Evolutionary conservation across 2,329 filamentous ascomycete genomes (phyloP), one percentile per base, ranked within the genome.

Genomic region (Ophiostoma himal-ulmi): DNA sequence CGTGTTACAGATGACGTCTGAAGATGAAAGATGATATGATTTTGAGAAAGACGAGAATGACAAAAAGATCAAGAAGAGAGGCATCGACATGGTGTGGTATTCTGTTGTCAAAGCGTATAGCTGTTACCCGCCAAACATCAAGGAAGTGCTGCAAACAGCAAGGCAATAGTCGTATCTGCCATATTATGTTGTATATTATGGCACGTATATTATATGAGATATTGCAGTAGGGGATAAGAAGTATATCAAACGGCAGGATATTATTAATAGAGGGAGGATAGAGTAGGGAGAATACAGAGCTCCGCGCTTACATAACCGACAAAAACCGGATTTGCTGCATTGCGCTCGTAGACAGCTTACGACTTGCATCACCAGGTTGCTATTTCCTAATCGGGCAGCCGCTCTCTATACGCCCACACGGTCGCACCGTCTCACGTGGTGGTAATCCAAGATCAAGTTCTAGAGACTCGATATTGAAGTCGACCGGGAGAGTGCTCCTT

Each of bases 401-500:
- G 11, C 52, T 17, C 52, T 57, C 8, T 13, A 11, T 20, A 6
- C 14, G 44, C 44, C 44, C 20, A n/a, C 44, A 26, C 22, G 11
- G 52, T 57, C 52, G 52, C 52, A 54, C 48, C 48, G 48, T 54
- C 48, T 26, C 48, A 57, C 52, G 52, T 57, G 52, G 52, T 22
- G 20, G 48, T 54, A 54, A 57, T 10, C 52, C n/a, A 57, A 57
- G 52, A 57, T 26, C 52, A 57, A 22, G 22, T 30, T 26, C 39
- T 44, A 44, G 10, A 8, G 10, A 17, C 39, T 44, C 14, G 11
- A 44, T 44, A 8, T 8, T n/a, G n/a, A 2, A 44, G 11, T 14
- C 7, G 13, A 22, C n/a, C 22, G n/a, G n/a, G 7, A 26, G 13
- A 26, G 13, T 22, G 13, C 44, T 48, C 44, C 20, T 17, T 8